These are phyloP conservation scores for Aechmea fasciata DNA, from an alignment of 176 grass and related monocot genomes.

Conservation along the genomic window DNA sequence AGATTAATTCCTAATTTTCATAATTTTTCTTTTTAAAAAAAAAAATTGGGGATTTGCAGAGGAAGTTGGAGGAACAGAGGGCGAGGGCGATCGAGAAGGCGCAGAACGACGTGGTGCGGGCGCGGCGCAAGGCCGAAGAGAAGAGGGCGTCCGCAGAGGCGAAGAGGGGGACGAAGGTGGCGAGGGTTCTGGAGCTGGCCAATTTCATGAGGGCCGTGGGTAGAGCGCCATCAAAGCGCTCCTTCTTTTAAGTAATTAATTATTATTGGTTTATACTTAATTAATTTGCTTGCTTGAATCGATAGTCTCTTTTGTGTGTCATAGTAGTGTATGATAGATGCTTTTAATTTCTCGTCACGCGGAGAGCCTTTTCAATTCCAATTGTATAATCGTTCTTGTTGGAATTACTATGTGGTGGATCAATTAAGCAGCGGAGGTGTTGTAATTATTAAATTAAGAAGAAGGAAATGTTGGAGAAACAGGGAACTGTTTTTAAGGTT, in stretches of 20 bases:
- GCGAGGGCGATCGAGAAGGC: slow-evolving; percentile 65
- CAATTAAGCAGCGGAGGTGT: too few species aligned
- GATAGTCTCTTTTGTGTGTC: too few species aligned
- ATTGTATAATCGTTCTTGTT: too few species aligned
- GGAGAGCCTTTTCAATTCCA: too few species aligned
- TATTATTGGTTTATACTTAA: neutral
- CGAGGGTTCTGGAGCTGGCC: slow-evolving; percentile 42
- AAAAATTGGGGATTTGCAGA: slow-evolving; percentile 18
- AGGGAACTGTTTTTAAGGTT: too few species aligned
- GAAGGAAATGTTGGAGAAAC: too few species aligned
- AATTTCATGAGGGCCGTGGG: slow-evolving; percentile 61
- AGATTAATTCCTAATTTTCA: neutral
- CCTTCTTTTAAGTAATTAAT: slow-evolving; percentile 36
- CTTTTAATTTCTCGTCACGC: too few species aligned
- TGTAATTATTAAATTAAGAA: too few species aligned
- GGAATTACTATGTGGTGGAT: too few species aligned
- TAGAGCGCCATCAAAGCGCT: slow-evolving; percentile 46
- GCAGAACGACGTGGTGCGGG: slow-evolving; percentile 40
- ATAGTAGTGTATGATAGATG: too few species aligned
- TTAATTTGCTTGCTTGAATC: too few species aligned
- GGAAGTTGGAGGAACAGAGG: slow-evolving; percentile 58
- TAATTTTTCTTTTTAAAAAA: too few species aligned
- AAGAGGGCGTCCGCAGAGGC: slow-evolving; percentile 49
- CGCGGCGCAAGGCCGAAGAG: slow-evolving; percentile 48
- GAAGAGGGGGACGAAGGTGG: slow-evolving; percentile 36